Conservation (phyloP, 345 rosid species). For the Conringia planisiliqua region DNA sequence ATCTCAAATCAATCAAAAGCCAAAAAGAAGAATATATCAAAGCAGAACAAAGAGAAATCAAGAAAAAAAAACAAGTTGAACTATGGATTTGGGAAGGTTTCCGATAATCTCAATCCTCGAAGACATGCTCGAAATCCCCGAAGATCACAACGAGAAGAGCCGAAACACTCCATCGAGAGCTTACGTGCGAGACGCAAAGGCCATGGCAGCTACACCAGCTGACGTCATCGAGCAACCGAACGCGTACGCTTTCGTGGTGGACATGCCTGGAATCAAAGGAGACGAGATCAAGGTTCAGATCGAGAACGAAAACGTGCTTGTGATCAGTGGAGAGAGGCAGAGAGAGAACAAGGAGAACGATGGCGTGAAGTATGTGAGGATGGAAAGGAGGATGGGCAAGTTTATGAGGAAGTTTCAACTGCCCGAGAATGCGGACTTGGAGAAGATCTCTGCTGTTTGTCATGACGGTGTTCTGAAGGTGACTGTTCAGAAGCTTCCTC, state of each 20-base stretch:
- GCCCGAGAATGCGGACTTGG: slow-evolving; percentile 68
- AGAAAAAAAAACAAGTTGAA: background rate
- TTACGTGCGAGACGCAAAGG: slow-evolving; percentile 62
- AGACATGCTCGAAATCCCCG: slow-evolving; percentile 49
- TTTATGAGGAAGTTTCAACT: slow-evolving; percentile 68
- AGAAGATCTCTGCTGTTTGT: slow-evolving; percentile 56
- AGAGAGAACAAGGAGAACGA: slow-evolving; percentile 55
- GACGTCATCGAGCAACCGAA: slow-evolving; percentile 60
- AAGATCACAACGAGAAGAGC: slow-evolving; percentile 37
- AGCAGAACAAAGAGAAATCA: background rate
- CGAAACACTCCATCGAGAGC: slow-evolving; percentile 47
- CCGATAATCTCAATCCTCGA: slow-evolving; percentile 48
- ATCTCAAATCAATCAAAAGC: background rate
- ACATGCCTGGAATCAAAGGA: slow-evolving; percentile 78
- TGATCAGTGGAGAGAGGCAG: slow-evolving; percentile 60
- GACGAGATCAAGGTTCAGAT: slow-evolving; percentile 71
- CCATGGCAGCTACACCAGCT: slow-evolving; percentile 87
- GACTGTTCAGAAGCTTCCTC: slow-evolving; percentile 68
- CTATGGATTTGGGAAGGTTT: slow-evolving; percentile 46
- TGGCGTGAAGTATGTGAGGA: slow-evolving; percentile 61
- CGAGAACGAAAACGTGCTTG: slow-evolving; percentile 68
- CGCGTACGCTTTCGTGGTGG: slow-evolving; percentile 56
- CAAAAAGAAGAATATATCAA: background rate
- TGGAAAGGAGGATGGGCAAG: slow-evolving; percentile 82
- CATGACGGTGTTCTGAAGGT: slow-evolving; percentile 76